Evolutionary conservation across 2,329 filamentous ascomycete species (phyloP), one percentile per base, ranked within the genome.

Genomic region (Trichoderma afroharzianum): DNA sequence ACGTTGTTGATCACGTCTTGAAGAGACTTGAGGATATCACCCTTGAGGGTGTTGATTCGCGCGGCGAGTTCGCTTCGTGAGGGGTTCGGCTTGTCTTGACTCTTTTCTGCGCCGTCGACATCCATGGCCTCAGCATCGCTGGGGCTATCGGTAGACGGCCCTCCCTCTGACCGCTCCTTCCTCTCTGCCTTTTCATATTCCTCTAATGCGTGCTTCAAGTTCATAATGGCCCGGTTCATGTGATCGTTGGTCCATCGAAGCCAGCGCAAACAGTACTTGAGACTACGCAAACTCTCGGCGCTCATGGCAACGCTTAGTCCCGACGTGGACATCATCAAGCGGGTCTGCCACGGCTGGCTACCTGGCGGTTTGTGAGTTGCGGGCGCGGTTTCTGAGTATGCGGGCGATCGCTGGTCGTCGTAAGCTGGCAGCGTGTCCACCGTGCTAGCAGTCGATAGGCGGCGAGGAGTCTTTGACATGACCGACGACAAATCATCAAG

Each of bases 271-370:
- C 95, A 98, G 76, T 94, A 95, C 76, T 93, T 94, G 55, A 99
- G 84, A 73, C 92, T 96, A 66, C 91, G 89, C 9, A 98, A 83
- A 26, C 93, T 97, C 77, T 96, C 92, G 21, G 97, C 92, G 77
- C 92, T 97, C 87, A 99, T 94, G 1, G 96, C 94, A 18, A 97
- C 91, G 74, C 94, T 94, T 1, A 98, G 87, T 0, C 94, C 95
- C 0, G 94, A 97, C 0, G 95, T 98, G 6, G 93, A 95, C 79
- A 97, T 93, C 75, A 97, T 92, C 21, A 98, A 85, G 15, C 94
- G 90, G 12, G 92, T 93, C 73, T 93, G 93, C 94, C 94, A 97
- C 77, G 85, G 79, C n/a, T 71, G 62, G 24, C 77, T 77, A 6
- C 80, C 77, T 4, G 79, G 77, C 2, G 80, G 74, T 66, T 72